Percentiles rank a stretch among this genome's conserved stretches.
Conservation (phyloP, 805 yeast species). For the Candida ulmi region DNA sequence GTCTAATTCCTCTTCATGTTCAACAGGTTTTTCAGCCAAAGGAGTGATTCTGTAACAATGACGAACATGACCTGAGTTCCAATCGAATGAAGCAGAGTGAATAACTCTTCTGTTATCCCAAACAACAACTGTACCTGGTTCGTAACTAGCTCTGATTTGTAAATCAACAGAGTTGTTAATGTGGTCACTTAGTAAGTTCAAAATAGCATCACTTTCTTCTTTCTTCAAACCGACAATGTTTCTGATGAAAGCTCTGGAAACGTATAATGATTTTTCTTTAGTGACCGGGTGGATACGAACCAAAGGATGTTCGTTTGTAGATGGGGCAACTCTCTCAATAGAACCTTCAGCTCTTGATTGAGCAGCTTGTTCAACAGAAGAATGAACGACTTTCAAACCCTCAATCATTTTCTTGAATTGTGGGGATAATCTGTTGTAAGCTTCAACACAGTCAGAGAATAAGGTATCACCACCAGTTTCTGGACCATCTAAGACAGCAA, state of each 20-base stretch:
- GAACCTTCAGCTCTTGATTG: constrained; percentile 53
- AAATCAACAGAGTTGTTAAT: constrained; percentile 52
- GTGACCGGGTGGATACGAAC: constrained; percentile 72
- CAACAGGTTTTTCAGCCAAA: constrained; percentile 65
- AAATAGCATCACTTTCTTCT: constrained; percentile 60
- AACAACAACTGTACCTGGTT: constrained; percentile 60
- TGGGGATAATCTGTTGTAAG: constrained; percentile 67
- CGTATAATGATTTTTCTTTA: constrained; percentile 50
- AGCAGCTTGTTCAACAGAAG: constrained; percentile 65
- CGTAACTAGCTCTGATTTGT: constrained; percentile 68
- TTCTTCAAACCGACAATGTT: constrained; percentile 66
- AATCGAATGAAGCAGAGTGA: constrained; percentile 68
- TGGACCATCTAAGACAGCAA: constrained; percentile 55
- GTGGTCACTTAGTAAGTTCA: constrained; percentile 51
- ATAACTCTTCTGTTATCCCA: constrained; percentile 76
- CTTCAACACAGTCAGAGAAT: constrained; percentile 66
- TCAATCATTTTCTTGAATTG: constrained; percentile 51
- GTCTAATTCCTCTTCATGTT: constrained; percentile 35
- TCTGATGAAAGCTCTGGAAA: constrained; percentile 58
- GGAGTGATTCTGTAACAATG: constrained; percentile 74
- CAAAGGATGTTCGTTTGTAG: constrained; percentile 55
- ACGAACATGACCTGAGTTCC: constrained; percentile 61
- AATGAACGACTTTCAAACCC: constrained; percentile 63
- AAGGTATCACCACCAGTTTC: constrained; percentile 76
- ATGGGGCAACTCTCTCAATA: constrained; percentile 59